These are phyloP conservation scores for Copromyces sp. DNA, from an alignment of 495 filamentous ascomycete species.

Conservation along the genomic window DNA sequence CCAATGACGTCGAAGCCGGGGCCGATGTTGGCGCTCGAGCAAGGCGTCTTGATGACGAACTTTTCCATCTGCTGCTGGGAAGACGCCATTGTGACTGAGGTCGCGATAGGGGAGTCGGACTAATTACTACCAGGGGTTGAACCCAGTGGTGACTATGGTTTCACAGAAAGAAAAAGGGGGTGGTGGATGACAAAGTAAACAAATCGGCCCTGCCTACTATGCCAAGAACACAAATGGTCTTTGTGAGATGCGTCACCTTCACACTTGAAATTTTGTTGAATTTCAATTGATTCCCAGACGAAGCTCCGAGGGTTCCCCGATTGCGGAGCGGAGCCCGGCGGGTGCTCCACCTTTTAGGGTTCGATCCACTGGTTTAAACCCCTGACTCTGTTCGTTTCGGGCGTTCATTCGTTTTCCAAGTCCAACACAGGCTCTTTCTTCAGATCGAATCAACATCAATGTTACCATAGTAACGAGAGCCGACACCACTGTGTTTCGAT, in stretches of 20 bases:
- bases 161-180: neutral
- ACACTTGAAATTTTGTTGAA: neutral
- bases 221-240: neutral
- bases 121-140: neutral
- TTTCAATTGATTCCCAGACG: neutral
- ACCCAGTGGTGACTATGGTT: neutral
- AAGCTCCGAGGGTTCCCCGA: neutral
- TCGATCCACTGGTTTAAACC: neutral
- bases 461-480: neutral
- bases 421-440: neutral
- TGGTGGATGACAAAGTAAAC: neutral
- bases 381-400: neutral
- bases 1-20: conserved; percentile 98
- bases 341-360: neutral
- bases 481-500: neutral
- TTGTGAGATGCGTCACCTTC: neutral
- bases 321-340: neutral
- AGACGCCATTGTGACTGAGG: conserved; percentile 4
- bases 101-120: neutral
- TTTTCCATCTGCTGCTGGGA: conserved; percentile 26
- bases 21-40: conserved; percentile 91
- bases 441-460: neutral
- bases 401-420: neutral
- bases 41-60: conserved; percentile 59
- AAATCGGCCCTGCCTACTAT: neutral